These are phyloP conservation scores for Exophiala sideris DNA, from an alignment of 2,329 filamentous ascomycete genomes.

Conservation along the genomic window DNA sequence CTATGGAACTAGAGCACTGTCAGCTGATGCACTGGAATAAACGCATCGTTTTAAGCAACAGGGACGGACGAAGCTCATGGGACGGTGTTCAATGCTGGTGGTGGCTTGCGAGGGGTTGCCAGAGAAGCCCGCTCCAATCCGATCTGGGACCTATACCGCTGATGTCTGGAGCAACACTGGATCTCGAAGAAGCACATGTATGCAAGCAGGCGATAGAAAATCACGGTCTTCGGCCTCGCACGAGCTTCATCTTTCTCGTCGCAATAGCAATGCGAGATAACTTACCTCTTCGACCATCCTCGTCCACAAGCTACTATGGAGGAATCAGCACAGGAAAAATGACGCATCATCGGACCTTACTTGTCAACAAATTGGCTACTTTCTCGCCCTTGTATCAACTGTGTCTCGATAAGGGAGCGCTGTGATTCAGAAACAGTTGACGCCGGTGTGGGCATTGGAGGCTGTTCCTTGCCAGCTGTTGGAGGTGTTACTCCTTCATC, in stretches of 20 bases:
- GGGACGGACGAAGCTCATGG: too few relatives aligned
- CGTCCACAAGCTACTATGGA: constrained; percentile 29
- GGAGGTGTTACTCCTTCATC: neutral
- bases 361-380: constrained; percentile 28
- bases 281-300: constrained; percentile 32
- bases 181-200: neutral
- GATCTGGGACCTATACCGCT: too few relatives aligned
- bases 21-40: neutral
- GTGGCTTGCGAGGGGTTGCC: too few relatives aligned
- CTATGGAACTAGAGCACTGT: constrained; percentile 29
- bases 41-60: neutral
- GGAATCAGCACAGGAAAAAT: constrained; percentile 16
- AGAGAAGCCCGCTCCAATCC: too few relatives aligned
- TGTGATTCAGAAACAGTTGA: constrained; percentile 19
- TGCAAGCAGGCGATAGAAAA: neutral
- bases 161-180: too few relatives aligned
- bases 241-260: too few relatives aligned
- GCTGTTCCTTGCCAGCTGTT: too few relatives aligned
- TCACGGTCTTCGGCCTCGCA: neutral
- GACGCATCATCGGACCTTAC: constrained; percentile 18
- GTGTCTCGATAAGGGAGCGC: constrained; percentile 9
- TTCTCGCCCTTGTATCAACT: constrained; percentile 23
- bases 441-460: neutral
- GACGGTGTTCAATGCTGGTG: too few relatives aligned
- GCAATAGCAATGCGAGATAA: neutral